Conservation (phyloP, 2,329 filamentous ascomycete species). For the Rutstroemia sp. region DNA sequence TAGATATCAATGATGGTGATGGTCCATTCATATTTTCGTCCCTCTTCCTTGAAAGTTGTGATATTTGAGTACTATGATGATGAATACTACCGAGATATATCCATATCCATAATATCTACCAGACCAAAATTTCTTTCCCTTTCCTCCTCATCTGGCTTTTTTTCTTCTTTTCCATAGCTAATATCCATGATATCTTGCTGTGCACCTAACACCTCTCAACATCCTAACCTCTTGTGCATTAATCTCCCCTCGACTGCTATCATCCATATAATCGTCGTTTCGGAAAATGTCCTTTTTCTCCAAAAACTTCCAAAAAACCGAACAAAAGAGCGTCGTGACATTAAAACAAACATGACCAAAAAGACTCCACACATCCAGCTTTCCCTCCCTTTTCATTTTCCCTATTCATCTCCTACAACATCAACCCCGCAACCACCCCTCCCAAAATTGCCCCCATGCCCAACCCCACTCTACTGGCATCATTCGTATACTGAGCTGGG, state of each 20-base stretch:
- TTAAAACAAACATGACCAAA: not conserved
- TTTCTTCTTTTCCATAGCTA: not conserved
- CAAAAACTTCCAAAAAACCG: not conserved
- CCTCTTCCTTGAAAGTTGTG: too few relatives aligned
- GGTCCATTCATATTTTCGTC: too few relatives aligned
- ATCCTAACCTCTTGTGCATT: too few relatives aligned
- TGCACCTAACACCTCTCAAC: too few relatives aligned
- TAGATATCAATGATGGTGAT: too few relatives aligned
- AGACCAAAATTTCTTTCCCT: too few relatives aligned
- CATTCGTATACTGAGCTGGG: slow-evolving; percentile 1
- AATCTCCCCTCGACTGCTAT: too few relatives aligned
- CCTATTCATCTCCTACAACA: not conserved
- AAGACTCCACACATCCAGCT: not conserved
- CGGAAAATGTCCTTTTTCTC: not conserved
- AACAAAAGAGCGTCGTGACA: not conserved
- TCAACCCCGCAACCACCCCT: not conserved
- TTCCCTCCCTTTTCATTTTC: not conserved
- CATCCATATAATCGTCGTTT: not conserved
- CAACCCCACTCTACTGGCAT: not conserved
- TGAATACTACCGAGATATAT: too few relatives aligned
- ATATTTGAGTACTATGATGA: too few relatives aligned
- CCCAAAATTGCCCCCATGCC: not conserved
- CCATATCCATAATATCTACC: too few relatives aligned
- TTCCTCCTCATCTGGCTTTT: not conserved
- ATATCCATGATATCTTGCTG: too few relatives aligned